Evolutionary conservation across 2,329 filamentous ascomycete species (phyloP), one percentile per base, ranked within the genome.

Genomic region (Exophiala alcalophila): DNA sequence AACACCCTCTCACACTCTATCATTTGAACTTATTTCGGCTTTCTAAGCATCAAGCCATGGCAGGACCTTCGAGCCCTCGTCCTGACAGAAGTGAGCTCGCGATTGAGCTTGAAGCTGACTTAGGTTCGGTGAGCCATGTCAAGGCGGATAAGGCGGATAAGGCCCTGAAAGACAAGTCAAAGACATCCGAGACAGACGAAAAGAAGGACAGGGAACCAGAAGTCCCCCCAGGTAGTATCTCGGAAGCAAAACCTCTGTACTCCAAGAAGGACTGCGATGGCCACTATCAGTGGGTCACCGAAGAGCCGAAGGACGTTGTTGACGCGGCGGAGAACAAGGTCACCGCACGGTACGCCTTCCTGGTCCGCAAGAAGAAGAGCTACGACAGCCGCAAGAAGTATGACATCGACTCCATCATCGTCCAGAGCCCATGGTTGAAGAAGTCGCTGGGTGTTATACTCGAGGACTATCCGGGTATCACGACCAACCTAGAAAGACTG

Each of bases 371-470:
- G 56, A 66, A 71, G 41, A 77, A 74, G 61, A 72, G 72, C 53
- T 71, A 70, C 32, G 74, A 82, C 57, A 74, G 77, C 19, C 71
- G 74, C 42, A 81, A 80, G 59, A 76, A 75, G 31, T 71, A 83
- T 21, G 65, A 75, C 40, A 70, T 82, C 16, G 71, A 84, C 55
- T 80, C 76, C 32, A 74, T 86, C 44, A 70, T 83, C 30, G 64
- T 85, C 4, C 81, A 86, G 60, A 81, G 75, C 14, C 77, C 79
- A 1, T 66, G 72, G 40, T 63, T 86, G 29, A 81, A 80, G 61
- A 65, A 67, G 2, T 69, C 77, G 4, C 67, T 86, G 0, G 65
- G 65, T 7, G 67, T 72, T 8, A 69, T 83, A 5, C 66, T 84
- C 15, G 62, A 69, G 1, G 74, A 68, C 6, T 84, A 83, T 44